phyloP scores from a whole-genome alignment of 352 stramenopile genomes.

The Globisporangium polare region DNA sequence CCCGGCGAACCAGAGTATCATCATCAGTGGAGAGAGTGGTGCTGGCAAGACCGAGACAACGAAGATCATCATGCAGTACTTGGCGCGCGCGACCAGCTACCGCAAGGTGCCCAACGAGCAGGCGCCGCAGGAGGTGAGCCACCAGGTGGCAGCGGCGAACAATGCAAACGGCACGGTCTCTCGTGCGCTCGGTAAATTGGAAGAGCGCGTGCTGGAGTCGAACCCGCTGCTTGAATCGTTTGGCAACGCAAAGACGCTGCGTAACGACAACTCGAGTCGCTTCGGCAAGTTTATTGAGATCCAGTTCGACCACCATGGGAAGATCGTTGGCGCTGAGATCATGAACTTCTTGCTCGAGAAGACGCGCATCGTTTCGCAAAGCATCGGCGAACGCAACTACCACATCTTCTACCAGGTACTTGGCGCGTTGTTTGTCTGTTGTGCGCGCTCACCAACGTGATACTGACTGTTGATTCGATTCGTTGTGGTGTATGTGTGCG shows the following conservation, averaged over 20 bases:
- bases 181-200: constrained; percentile 83
- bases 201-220: constrained; percentile 84
- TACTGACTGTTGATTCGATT: constrained; percentile 4
- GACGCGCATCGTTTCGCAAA: constrained; percentile 88
- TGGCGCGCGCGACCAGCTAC: constrained; percentile 77
- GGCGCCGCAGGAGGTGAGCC: constrained; percentile 28
- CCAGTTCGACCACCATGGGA: constrained; percentile 91
- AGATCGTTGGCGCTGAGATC: constrained; percentile 89
- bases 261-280: constrained; percentile 96
- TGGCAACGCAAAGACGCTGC: constrained; percentile 92
- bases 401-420: constrained; percentile 96
- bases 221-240: constrained; percentile 90
- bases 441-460: background rate
- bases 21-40: constrained; percentile 91
- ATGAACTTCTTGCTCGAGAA: constrained; percentile 91
- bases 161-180: constrained; percentile 79
- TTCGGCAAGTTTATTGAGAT: constrained; percentile 99
- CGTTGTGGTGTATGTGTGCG: constrained; percentile 13
- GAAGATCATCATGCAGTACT: constrained; percentile 92
- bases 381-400: constrained; percentile 93
- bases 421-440: constrained; percentile 9
- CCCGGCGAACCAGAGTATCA: constrained; percentile 89
- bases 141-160: constrained; percentile 50
- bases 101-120: constrained; percentile 31
- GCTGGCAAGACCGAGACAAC: constrained; percentile 90